phyloP scores from a whole-genome alignment of 148 eudicot species.

The Chenopodium suecicum region DNA sequence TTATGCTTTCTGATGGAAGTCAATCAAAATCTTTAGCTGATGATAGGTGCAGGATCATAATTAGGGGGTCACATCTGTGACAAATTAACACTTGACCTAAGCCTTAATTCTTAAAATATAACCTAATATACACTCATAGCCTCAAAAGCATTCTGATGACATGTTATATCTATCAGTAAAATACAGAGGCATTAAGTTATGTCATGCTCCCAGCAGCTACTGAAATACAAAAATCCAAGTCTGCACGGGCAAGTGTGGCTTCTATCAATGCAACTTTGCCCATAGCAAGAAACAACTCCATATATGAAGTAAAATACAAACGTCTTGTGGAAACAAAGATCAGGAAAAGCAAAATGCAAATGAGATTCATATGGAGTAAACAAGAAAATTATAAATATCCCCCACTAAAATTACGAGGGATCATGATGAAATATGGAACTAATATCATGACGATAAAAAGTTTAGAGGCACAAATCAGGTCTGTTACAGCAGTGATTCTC shows the following conservation, averaged over 20 bases:
- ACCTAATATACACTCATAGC: too few relatives aligned
- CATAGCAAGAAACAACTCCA: too few relatives aligned
- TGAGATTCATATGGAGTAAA: too few relatives aligned
- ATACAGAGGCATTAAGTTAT: neutral
- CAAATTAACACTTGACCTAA: neutral
- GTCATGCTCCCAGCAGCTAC: neutral
- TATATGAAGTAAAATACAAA: too few relatives aligned
- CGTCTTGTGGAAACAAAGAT: too few relatives aligned
- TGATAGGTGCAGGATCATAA: neutral
- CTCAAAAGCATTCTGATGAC: neutral
- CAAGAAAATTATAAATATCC: too few relatives aligned
- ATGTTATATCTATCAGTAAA: neutral
- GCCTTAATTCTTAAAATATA: neutral
- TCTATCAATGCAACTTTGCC: neutral
- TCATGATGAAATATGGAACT: too few relatives aligned
- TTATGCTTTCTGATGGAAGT: neutral
- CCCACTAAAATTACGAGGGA: neutral
- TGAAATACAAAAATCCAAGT: neutral
- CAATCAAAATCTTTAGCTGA: neutral
- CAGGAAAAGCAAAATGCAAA: too few relatives aligned
- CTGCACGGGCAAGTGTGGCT: neutral
- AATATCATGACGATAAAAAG: too few relatives aligned
- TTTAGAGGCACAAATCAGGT: neutral
- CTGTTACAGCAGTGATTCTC: neutral
- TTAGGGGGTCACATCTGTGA: neutral